These are phyloP conservation scores for Selenicereus undatus DNA, from an alignment of 148 eudicot species.

Conservation along the genomic window DNA sequence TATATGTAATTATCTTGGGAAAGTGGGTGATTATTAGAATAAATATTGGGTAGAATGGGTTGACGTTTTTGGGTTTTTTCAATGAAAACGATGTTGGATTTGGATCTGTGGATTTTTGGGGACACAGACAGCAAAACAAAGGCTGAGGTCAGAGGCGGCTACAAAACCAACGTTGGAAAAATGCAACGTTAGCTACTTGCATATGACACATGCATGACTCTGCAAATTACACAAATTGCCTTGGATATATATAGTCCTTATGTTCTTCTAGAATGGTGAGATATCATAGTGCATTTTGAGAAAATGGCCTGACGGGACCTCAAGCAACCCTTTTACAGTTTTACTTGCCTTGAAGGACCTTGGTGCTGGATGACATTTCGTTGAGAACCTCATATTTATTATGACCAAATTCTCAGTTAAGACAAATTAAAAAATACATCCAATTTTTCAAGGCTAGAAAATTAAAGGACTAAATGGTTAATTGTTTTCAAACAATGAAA, in stretches of 20 bases:
- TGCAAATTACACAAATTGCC: not conserved
- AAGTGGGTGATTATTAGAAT: not conserved
- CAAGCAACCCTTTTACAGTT: too few species aligned
- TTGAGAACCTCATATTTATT: too few species aligned
- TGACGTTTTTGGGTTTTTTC: conserved; percentile 21
- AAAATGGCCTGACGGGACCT: too few species aligned
- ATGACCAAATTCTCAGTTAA: too few species aligned
- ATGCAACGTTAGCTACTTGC: not conserved
- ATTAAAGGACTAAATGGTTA: too few species aligned
- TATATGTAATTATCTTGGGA: conserved; percentile 1
- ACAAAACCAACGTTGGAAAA: conserved; percentile 5
- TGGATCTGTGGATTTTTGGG: conserved; percentile 2
- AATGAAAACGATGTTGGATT: conserved; percentile 5
- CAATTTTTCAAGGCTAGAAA: too few species aligned
- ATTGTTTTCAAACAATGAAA: too few species aligned
- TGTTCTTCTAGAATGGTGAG: not conserved
- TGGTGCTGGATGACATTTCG: too few species aligned
- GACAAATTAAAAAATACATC: too few species aligned
- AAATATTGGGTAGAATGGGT: conserved; percentile 13
- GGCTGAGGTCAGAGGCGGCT: conserved; percentile 8
- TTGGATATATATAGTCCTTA: not conserved
- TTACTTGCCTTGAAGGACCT: too few species aligned
- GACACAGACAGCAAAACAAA: not conserved
- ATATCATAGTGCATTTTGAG: too few species aligned
- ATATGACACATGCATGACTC: not conserved